These are phyloP conservation scores for Fusarium ramigenum DNA, from an alignment of 2,329 filamentous ascomycete genomes.

Conservation along the genomic window DNA sequence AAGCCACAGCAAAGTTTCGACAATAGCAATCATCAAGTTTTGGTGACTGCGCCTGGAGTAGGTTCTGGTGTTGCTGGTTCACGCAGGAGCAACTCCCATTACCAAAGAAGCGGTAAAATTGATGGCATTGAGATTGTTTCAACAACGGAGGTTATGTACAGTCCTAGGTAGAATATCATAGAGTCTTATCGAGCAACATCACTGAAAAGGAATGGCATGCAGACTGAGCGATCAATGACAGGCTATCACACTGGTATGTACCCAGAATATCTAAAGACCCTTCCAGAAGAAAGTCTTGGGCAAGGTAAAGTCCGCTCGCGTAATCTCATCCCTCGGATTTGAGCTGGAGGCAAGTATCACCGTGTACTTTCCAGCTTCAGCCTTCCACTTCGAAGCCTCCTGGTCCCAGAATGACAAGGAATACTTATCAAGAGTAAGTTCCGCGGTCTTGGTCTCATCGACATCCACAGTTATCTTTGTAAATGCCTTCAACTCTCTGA, in stretches of 20 bases:
- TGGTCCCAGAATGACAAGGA: conserved; percentile 33
- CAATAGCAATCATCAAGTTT: conserved; percentile 6
- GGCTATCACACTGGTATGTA: fast-evolving
- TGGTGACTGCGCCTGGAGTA: conserved; percentile 4
- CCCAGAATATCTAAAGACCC: background rate
- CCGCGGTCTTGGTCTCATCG: background rate
- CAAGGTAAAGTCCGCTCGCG: conserved; percentile 1
- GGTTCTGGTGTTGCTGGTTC: background rate
- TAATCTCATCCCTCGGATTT: conserved; percentile 26
- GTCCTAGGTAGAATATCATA: conserved; percentile 4
- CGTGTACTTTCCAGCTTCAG: conserved; percentile 28
- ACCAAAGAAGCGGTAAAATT: background rate
- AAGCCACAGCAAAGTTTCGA: conserved; percentile 5
- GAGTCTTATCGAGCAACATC: too few species aligned
- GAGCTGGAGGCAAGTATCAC: conserved; percentile 34
- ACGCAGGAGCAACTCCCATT: background rate
- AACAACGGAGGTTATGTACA: conserved; percentile 27
- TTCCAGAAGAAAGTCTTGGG: conserved; percentile 22
- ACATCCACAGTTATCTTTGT: background rate
- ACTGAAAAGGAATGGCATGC: fast-evolving
- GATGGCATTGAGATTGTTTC: conserved; percentile 31
- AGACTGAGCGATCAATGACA: background rate
- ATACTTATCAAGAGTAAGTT: conserved; percentile 26
- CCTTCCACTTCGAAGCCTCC: conserved; percentile 27
- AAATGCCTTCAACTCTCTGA: conserved; percentile 29